These are phyloP conservation scores for Amanita fuliginea DNA, from an alignment of 768 basidiomycete genomes.

Conservation along the genomic window DNA sequence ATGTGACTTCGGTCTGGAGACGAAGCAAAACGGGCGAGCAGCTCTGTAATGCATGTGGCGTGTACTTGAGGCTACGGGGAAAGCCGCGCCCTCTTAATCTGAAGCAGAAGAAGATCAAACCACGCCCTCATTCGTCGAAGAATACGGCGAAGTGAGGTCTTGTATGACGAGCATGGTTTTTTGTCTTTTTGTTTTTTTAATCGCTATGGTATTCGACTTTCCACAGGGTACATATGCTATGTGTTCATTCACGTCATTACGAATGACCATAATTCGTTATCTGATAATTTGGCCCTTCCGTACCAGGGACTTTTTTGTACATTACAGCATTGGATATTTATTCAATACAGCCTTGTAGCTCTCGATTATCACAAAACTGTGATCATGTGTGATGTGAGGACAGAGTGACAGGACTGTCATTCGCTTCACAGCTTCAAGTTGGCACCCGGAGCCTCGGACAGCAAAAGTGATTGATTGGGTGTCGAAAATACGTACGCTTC, in stretches of 20 bases:
- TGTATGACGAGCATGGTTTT: background rate
- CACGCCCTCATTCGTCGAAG: constrained; percentile 27
- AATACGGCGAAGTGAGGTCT: constrained; percentile 18
- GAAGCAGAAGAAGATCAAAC: constrained; percentile 36
- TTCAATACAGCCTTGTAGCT: background rate
- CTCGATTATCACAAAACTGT: background rate
- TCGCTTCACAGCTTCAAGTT: background rate
- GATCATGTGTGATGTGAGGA: no score
- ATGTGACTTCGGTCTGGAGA: constrained; percentile 39
- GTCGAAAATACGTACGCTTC: background rate
- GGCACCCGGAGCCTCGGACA: background rate
- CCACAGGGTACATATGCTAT: background rate
- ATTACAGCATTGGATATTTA: background rate
- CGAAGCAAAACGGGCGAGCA: constrained; percentile 38
- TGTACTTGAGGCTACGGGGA: constrained; percentile 34
- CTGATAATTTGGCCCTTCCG: no score
- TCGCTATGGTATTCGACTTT: background rate
- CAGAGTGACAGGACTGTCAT: background rate
- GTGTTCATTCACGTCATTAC: background rate
- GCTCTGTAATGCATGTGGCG: constrained; percentile 41
- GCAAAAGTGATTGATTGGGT: background rate
- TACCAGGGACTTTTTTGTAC: background rate
- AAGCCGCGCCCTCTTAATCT: constrained; percentile 34
- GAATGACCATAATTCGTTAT: background rate
- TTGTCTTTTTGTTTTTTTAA: background rate